Evolutionary conservation across 306 rosid species (phyloP), one percentile per base, ranked within the genome.

Genomic region (Malus fusca): DNA sequence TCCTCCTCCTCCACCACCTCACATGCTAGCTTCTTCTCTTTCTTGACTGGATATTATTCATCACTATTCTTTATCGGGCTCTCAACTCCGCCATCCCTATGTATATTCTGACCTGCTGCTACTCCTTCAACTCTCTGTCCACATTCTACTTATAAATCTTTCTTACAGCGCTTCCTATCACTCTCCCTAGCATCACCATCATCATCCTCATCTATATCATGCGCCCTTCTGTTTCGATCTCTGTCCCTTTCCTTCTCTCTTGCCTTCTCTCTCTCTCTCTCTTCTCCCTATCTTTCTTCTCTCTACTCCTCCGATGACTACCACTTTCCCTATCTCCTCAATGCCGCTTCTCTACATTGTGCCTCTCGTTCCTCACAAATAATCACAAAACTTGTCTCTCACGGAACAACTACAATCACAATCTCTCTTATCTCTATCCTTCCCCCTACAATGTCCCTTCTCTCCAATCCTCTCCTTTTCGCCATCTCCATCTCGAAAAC

Each of bases 131-230:
- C 74, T 83, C 46, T 83, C 87, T 40, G 81, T 78, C 42, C 80
- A 80, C 87, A 80, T 73, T 64, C 69, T 83, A 87, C 21, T 66
- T 88, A 15, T 88, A 90, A 90, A 1, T 86, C 93, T 77, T 84
- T 91, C 88, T 78, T 89, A 3, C 80, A 88, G 6, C 86, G 83
- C 79, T 93, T 91, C 84, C 85, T 76, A 73, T 80, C 88, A 52
- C 71, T 87, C 78, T 85, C 96, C 85, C 73, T 85, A 2, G 76
- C 56, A 46, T 87, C 92, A 69, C 74, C 90, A 55, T 90, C 83
- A 67, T 72, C 75, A 28, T 89, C 96, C 75, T 89, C 78, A 46
- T 88, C 89, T 61, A 77, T 82, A 68, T 88, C 96, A 60, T 84
- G 89, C 22, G 46, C 58, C 82, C 75, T 83, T 59, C 79, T 84